Evolutionary conservation across 140 eudicot genomes (phyloP).

Genomic region (Erigeron philadelphicus): DNA sequence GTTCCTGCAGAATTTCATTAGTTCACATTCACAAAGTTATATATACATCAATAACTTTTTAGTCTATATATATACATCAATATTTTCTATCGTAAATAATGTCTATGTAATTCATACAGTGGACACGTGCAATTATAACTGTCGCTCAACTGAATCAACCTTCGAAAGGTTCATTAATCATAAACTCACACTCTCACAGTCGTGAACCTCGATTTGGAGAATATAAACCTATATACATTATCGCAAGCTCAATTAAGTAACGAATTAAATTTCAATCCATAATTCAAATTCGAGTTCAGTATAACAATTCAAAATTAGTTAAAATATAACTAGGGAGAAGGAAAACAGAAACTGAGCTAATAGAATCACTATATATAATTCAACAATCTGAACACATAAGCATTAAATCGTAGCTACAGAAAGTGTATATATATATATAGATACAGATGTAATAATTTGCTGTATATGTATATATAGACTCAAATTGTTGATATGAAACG

Average conservation of each 20-base stretch:
- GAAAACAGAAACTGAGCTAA: not conserved
- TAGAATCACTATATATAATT: not conserved
- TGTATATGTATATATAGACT: no score
- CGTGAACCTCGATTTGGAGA: conserved; percentile 11
- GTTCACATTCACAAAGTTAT: no score
- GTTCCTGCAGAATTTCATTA: no score
- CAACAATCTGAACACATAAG: conserved; percentile 1
- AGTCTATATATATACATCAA: not conserved
- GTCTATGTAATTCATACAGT: not conserved
- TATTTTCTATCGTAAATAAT: conserved; percentile 9
- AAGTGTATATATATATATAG: no score
- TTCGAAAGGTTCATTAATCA: conserved; percentile 7
- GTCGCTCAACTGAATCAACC: conserved; percentile 9
- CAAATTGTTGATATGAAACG: conserved; percentile 14
- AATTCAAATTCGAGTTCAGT: not conserved
- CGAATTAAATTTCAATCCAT: conserved; percentile 5
- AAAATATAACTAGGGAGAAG: conserved; percentile 6
- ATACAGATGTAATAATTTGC: no score
- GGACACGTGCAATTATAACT: conserved; percentile 5
- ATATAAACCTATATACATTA: not conserved
- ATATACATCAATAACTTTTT: not conserved
- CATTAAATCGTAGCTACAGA: not conserved
- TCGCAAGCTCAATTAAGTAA: not conserved
- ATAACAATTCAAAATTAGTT: conserved; percentile 5
- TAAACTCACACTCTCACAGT: conserved; percentile 16